A percentile compares a stretch with the other conserved stretches of the same genome.
Evolutionary conservation across 1,284 basidiomycete genomes (phyloP).

Genomic region (Apiotrichum veenhuisii): DNA sequence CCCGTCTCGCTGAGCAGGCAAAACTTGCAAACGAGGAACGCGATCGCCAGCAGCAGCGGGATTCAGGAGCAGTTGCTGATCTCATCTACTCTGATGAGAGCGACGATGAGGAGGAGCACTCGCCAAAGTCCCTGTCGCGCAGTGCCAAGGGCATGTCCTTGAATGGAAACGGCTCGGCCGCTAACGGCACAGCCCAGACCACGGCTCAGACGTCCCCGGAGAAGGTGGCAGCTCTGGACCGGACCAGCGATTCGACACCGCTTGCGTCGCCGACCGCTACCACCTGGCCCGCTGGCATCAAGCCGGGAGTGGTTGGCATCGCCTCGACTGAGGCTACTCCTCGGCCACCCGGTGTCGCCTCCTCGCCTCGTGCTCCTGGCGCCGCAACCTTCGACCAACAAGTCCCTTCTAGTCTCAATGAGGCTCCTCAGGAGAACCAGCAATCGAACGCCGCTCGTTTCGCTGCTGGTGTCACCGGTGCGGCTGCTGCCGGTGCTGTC

Average conservation of each 20-base stretch:
- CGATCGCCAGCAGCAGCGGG: constrained; percentile 50
- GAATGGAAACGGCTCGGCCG: constrained; percentile 12
- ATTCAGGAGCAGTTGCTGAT: constrained; percentile 37
- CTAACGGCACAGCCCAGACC: too few species aligned
- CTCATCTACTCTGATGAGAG: constrained; percentile 50
- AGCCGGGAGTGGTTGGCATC: neutral
- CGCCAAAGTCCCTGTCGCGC: constrained; percentile 3
- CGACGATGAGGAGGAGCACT: constrained; percentile 45
- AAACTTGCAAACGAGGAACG: constrained; percentile 54
- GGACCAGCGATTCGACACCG: neutral
- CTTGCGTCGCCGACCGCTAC: neutral
- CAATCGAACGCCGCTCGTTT: too few species aligned
- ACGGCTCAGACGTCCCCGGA: neutral
- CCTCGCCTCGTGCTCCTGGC: neutral
- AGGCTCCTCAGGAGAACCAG: neutral
- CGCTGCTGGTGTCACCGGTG: neutral
- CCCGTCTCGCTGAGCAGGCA: constrained; percentile 67
- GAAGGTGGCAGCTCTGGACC: neutral
- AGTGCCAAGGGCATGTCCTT: constrained; percentile 8
- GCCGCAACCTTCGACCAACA: neutral
- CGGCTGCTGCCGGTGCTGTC: neutral
- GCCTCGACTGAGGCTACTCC: neutral
- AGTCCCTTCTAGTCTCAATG: neutral
- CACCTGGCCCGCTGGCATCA: neutral
- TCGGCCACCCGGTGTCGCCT: neutral